Evolutionary conservation across 1,139 yeast genomes (phyloP).

Genomic region (Geotrichum fermentans): DNA sequence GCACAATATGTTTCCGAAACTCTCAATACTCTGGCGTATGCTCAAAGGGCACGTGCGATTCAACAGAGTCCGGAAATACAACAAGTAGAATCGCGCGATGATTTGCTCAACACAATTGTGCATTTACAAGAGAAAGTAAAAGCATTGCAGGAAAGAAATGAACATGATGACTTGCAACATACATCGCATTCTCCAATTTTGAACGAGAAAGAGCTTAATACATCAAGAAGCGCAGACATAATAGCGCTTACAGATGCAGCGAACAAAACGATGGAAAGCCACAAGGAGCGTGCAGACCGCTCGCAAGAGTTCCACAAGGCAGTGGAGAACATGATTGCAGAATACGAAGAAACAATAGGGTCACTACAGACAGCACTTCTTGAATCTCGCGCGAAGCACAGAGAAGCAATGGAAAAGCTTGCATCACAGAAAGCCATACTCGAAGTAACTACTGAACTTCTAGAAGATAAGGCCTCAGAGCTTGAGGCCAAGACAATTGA

Average conservation of each 20-base stretch:
- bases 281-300: conserved; percentile 23
- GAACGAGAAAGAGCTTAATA: neutral
- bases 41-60: conserved; percentile 86
- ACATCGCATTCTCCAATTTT: conserved; percentile 7
- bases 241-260: neutral
- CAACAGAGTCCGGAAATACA: conserved; percentile 49
- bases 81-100: conserved; percentile 10
- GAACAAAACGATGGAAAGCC: neutral
- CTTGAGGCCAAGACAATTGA: neutral
- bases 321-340: conserved; percentile 25
- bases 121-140: conserved; percentile 26
- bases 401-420: neutral
- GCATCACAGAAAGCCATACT: neutral
- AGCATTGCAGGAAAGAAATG: conserved; percentile 18
- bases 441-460: conserved; percentile 12
- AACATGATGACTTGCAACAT: neutral
- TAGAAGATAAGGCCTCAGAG: conserved; percentile 19
- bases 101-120: conserved; percentile 22
- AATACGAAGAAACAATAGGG: conserved; percentile 28
- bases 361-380: conserved; percentile 26
- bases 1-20: conserved; percentile 63
- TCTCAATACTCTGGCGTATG: conserved; percentile 80
- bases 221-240: neutral
- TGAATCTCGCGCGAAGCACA: conserved; percentile 5
- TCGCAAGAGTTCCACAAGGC: conserved; percentile 26